These are phyloP conservation scores for Piloderma croceum DNA, from an alignment of 768 basidiomycete genomes.

Conservation along the genomic window DNA sequence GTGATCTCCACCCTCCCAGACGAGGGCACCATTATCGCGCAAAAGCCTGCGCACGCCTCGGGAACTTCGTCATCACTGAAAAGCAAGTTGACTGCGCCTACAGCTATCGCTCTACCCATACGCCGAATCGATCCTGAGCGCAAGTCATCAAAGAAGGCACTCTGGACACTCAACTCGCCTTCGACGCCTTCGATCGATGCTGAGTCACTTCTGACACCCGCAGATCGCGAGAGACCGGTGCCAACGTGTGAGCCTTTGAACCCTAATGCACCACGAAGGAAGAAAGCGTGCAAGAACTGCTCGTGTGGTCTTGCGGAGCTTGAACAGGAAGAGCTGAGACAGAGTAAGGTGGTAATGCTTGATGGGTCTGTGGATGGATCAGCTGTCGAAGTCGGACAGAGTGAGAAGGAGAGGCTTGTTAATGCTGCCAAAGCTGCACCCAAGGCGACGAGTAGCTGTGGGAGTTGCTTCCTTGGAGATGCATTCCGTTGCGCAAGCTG, in stretches of 20 bases:
- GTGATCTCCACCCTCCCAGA: slow-evolving; percentile 39
- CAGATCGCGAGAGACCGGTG: slow-evolving; percentile 73
- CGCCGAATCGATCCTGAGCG: slow-evolving; percentile 48
- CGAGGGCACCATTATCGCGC: slow-evolving; percentile 51
- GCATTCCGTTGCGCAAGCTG: slow-evolving; percentile 96
- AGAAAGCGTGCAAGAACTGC: slow-evolving; percentile 94
- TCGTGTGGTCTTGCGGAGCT: slow-evolving; percentile 94
- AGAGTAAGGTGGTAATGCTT: slow-evolving; percentile 60
- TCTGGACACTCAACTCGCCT: slow-evolving; percentile 78
- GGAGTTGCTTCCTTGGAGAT: slow-evolving; percentile 95
- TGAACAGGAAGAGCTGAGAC: slow-evolving; percentile 72
- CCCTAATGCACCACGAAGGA: slow-evolving; percentile 52
- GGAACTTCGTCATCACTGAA: slow-evolving; percentile 41
- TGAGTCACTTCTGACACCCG: slow-evolving; percentile 75
- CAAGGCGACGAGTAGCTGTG: slow-evolving; percentile 94
- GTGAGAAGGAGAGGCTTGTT: slow-evolving; percentile 60
- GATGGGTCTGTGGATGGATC: slow-evolving; percentile 58
- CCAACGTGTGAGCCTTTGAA: slow-evolving; percentile 69
- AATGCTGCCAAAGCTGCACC: slow-evolving; percentile 65
- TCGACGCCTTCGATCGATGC: slow-evolving; percentile 74
- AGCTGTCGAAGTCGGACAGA: slow-evolving; percentile 49
- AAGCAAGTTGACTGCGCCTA: slow-evolving; percentile 9
- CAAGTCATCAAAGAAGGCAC: slow-evolving; percentile 75
- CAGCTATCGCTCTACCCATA: slow-evolving; percentile 39
- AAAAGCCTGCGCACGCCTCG: slow-evolving; percentile 55